These are phyloP conservation scores for Hygrocybe punicea DNA, from an alignment of 768 basidiomycete genomes.

Conservation along the genomic window DNA sequence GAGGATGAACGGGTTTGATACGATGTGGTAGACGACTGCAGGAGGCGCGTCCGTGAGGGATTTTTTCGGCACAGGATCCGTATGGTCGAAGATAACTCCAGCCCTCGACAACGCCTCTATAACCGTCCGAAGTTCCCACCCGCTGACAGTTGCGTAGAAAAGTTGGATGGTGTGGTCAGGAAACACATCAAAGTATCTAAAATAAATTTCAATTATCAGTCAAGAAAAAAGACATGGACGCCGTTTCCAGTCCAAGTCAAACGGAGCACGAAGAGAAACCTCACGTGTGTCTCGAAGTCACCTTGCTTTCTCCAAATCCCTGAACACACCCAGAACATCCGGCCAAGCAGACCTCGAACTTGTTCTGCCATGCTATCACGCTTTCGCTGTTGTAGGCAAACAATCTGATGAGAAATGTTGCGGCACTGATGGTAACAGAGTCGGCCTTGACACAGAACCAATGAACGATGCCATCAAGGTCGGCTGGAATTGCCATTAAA, in stretches of 20 bases:
- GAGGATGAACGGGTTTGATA: conserved; percentile 60
- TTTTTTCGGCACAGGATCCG: conserved; percentile 4
- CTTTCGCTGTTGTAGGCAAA: conserved; percentile 67
- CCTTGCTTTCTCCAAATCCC: conserved; percentile 61
- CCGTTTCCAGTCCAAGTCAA: not conserved
- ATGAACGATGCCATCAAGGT: conserved; percentile 47
- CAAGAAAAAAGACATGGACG: conserved; percentile 2
- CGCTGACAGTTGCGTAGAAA: conserved; percentile 63
- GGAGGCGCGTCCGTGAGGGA: conserved; percentile 45
- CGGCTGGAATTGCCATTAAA: conserved; percentile 47
- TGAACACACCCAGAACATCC: conserved; percentile 71
- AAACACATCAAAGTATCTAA: conserved; percentile 75
- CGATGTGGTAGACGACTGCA: conserved; percentile 57
- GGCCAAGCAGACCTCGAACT: conserved; percentile 51
- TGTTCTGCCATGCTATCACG: conserved; percentile 62
- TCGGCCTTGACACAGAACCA: conserved; percentile 78
- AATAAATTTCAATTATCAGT: conserved; percentile 15
- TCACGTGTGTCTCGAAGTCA: conserved; percentile 65
- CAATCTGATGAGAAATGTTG: conserved; percentile 77
- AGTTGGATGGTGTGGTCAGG: conserved; percentile 42
- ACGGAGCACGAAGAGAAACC: conserved; percentile 30
- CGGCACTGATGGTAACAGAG: conserved; percentile 56
- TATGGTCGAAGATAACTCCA: conserved; percentile 15
- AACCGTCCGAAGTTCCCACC: conserved; percentile 60
- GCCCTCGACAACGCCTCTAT: conserved; percentile 44